phyloP scores from a whole-genome alignment of 2,329 filamentous ascomycete genomes.

The Metarhizium album region DNA sequence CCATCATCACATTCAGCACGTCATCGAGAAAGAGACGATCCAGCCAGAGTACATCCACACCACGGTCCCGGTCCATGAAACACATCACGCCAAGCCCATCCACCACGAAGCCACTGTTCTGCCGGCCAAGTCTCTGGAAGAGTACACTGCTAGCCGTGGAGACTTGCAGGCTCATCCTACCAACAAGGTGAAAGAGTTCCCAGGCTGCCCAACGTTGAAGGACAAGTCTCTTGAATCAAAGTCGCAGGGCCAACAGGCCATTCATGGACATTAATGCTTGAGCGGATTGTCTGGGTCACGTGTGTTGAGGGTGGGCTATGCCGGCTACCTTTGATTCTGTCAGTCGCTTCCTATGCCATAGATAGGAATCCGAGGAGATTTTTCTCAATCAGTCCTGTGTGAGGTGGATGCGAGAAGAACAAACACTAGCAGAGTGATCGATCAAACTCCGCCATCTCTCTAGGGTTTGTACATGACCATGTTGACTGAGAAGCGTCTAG shows the following conservation, averaged over 20 bases:
- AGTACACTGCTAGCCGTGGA: constrained; percentile 42
- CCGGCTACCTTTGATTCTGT: too few relatives aligned
- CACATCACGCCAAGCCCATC: constrained; percentile 55
- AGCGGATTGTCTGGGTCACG: too few relatives aligned
- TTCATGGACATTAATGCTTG: neutral
- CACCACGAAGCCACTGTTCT: constrained; percentile 56
- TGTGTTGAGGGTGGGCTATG: too few relatives aligned
- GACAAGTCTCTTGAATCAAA: constrained; percentile 2
- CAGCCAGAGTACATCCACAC: constrained; percentile 61
- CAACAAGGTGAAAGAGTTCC: constrained; percentile 44
- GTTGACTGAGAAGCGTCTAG: too few relatives aligned
- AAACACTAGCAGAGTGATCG: too few relatives aligned
- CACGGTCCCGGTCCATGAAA: constrained; percentile 61
- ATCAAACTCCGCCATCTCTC: too few relatives aligned
- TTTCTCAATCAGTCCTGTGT: too few relatives aligned
- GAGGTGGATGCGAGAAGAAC: too few relatives aligned
- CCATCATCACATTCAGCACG: constrained; percentile 59
- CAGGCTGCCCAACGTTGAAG: constrained; percentile 43
- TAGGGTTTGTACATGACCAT: too few relatives aligned
- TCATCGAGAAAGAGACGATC: constrained; percentile 59
- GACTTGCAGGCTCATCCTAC: constrained; percentile 43
- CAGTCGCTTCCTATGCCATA: too few relatives aligned
- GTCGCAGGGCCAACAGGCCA: neutral
- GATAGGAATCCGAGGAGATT: too few relatives aligned
- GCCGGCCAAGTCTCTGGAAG: constrained; percentile 51